Evolutionary conservation across 2,329 filamentous ascomycete species (phyloP), one percentile per base, ranked within the genome.

Genomic region (Fusarium avenaceum): DNA sequence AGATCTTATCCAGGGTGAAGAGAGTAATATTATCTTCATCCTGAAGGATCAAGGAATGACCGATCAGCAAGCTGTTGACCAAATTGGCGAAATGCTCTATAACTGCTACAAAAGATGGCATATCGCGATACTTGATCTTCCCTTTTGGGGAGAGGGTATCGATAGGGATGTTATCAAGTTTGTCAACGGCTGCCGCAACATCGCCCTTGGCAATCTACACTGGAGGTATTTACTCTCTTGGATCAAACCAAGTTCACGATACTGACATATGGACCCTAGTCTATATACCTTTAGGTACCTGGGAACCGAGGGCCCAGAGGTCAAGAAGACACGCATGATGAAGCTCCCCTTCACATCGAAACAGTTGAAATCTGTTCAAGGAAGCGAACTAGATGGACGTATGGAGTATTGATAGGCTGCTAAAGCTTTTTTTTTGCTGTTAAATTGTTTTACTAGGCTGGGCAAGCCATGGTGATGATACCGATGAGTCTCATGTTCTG

Each of bases 101-200:
- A 58, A 64, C 11, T 64, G 61, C 13, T 64, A 64, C 28, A 46
- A 42, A n/a, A 26, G 59, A 38, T 64, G 61, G 61, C 46, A 64
- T 24, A 26, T n/a, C 15, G 61, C 61, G 4, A 30, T 64, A 19
- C 45, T 52, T 19, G 40, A 64, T 35, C 60, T 63, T 15, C 61
- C 59, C 1, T 64, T 64, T 24, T 64, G 61, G 51, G 61, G 61
- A 14, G 61, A 64, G 51, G 28, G 19, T 3, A 38, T 64, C n/a
- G 61, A 64, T 20, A 47, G 61, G 17, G 61, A 64, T 35, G 45
- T 64, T 3, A 64, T 64, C n/a, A 64, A 64, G 14, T 64, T 64
- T 19, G 45, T 64, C 11, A 64, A 58, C 9, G 61, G 61, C 3
- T 64, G 59, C n/a, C 61, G 59, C 5, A 64, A 64, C 19, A 64